These are phyloP conservation scores for Plasmodium relictum DNA, from an alignment of 169 alveolate genomes.

Conservation along the genomic window DNA sequence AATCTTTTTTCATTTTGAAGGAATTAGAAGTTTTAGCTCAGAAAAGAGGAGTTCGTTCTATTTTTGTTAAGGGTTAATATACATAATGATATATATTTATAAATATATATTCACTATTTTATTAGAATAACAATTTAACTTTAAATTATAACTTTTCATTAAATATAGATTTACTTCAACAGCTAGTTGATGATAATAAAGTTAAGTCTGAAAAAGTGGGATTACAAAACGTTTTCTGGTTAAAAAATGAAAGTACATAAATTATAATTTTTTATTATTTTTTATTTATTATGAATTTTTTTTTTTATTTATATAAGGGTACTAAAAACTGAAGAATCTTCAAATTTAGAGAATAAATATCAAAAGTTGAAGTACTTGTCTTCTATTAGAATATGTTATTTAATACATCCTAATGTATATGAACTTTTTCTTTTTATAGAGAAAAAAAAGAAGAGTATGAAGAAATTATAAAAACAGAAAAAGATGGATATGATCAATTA, in stretches of 20 bases:
- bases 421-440: not conserved
- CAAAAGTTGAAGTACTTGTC: slow-evolving; percentile 38
- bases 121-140: not conserved
- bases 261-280: not conserved
- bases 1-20: slow-evolving; percentile 73
- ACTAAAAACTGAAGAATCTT: slow-evolving; percentile 76
- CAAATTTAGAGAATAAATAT: slow-evolving; percentile 40
- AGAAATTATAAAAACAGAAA: slow-evolving; percentile 22
- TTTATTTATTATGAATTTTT: not conserved
- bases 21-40: slow-evolving; percentile 76
- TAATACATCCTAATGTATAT: too few species aligned
- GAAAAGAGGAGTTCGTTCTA: slow-evolving; percentile 74
- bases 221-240: slow-evolving; percentile 76
- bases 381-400: not conserved
- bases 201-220: slow-evolving; percentile 79
- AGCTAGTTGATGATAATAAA: slow-evolving; percentile 76
- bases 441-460: not conserved
- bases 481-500: slow-evolving; percentile 34
- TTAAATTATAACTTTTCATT: not conserved
- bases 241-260: not conserved
- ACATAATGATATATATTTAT: slow-evolving; percentile 1
- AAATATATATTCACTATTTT: not conserved
- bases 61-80: slow-evolving; percentile 77
- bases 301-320: slow-evolving; percentile 48
- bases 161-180: slow-evolving; percentile 74